These are phyloP conservation scores for Diplodia scrobiculata DNA, from an alignment of 2,329 filamentous ascomycete species.

Conservation along the genomic window DNA sequence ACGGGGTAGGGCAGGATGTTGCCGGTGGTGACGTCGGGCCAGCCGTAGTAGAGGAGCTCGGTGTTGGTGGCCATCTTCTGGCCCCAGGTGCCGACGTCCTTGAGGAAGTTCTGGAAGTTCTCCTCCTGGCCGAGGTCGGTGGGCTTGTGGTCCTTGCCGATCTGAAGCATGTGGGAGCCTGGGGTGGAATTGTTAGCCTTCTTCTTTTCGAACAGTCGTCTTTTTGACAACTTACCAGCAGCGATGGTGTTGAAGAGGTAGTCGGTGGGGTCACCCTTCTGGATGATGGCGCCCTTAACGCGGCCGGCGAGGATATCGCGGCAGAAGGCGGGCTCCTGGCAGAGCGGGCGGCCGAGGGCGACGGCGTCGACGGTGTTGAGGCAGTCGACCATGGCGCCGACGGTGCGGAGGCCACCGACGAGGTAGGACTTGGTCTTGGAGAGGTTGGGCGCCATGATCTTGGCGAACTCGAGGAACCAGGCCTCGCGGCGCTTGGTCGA, in stretches of 20 bases:
- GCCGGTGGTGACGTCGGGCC: slow-evolving; percentile 48
- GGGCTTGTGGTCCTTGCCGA: slow-evolving; percentile 52
- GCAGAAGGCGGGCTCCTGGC: slow-evolving; percentile 55
- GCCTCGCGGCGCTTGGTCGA: slow-evolving; percentile 58
- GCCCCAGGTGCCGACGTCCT: slow-evolving; percentile 53
- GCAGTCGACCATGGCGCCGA: slow-evolving; percentile 58
- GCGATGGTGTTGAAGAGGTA: slow-evolving; percentile 29
- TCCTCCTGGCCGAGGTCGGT: slow-evolving; percentile 56
- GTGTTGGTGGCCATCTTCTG: slow-evolving; percentile 47
- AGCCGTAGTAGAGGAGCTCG: slow-evolving; percentile 48
- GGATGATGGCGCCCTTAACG: slow-evolving; percentile 37
- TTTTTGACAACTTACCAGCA: slow-evolving; percentile 5
- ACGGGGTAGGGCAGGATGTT: slow-evolving; percentile 44
- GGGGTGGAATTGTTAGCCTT: neutral
- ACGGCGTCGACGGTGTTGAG: slow-evolving; percentile 61
- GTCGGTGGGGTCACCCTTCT: slow-evolving; percentile 28
- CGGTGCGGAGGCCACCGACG: slow-evolving; percentile 59
- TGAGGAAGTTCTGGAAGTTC: slow-evolving; percentile 53
- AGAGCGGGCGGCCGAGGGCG: slow-evolving; percentile 58
- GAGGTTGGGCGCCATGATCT: slow-evolving; percentile 53
- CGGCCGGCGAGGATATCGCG: slow-evolving; percentile 52
- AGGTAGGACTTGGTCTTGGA: slow-evolving; percentile 60
- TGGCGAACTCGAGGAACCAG: slow-evolving; percentile 61
- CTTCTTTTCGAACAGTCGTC: neutral
- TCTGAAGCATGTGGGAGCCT: slow-evolving; percentile 29